Evolutionary conservation across 2,329 filamentous ascomycete species (phyloP).

Genomic region (Exserohilum turcica): DNA sequence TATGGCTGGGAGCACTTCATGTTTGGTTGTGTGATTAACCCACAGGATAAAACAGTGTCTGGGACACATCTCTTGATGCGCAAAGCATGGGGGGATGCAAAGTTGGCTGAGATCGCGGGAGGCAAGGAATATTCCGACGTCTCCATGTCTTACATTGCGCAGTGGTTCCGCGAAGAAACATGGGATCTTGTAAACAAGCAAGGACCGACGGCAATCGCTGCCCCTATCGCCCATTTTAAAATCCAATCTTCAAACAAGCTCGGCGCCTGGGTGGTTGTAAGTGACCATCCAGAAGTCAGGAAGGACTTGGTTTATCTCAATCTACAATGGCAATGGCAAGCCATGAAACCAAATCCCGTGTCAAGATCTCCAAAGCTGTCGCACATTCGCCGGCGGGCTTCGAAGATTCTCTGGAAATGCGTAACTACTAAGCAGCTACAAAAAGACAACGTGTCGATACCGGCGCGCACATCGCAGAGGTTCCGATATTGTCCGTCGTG

Average conservation of each 20-base stretch:
- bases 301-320: conserved; percentile 20
- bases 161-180: conserved; percentile 45
- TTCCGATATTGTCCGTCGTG: not conserved
- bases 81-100: conserved; percentile 34
- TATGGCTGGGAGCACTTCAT: conserved; percentile 47
- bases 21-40: conserved; percentile 43
- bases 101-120: conserved; percentile 15
- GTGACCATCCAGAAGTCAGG: conserved; percentile 18
- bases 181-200: conserved; percentile 32
- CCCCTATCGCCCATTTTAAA: conserved; percentile 34
- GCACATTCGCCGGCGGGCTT: not conserved
- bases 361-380: not conserved
- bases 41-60: conserved; percentile 24
- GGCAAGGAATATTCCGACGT: conserved; percentile 41
- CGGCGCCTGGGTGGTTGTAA: conserved; percentile 25
- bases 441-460: conserved; percentile 19
- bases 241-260: conserved; percentile 19
- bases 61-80: conserved; percentile 35
- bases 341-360: not conserved
- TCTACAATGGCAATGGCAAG: conserved; percentile 7
- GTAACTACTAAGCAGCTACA: conserved; percentile 22
- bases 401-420: conserved; percentile 13
- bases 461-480: conserved; percentile 11
- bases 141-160: conserved; percentile 41
- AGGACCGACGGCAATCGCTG: conserved; percentile 28